phyloP scores from a whole-genome alignment of 1,284 basidiomycete genomes.

The Ganoderma resinaceum region DNA sequence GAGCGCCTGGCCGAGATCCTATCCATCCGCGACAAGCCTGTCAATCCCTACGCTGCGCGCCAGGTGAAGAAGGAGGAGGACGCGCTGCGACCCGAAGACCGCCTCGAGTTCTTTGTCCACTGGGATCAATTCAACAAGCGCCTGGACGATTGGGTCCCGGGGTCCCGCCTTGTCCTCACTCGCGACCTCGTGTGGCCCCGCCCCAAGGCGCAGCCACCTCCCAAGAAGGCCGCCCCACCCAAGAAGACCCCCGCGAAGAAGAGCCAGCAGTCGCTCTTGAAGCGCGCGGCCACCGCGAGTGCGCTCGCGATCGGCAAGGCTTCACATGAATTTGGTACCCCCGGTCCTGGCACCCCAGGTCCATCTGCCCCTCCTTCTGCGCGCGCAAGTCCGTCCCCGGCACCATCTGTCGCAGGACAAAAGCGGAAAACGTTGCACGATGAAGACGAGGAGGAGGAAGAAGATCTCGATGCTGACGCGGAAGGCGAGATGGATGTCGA shows the following conservation, averaged over 20 bases:
- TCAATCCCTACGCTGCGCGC: constrained; percentile 64
- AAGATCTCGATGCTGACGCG: constrained; percentile 64
- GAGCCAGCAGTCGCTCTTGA: constrained; percentile 40
- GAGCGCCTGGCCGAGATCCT: constrained; percentile 94
- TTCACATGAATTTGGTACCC: constrained; percentile 34
- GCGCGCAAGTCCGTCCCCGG: constrained; percentile 58
- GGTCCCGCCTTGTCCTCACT: constrained; percentile 83
- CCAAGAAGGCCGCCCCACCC: constrained; percentile 54
- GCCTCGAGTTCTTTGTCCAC: constrained; percentile 95
- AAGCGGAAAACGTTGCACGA: constrained; percentile 68
- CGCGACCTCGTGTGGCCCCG: constrained; percentile 97
- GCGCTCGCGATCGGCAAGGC: constrained; percentile 38
- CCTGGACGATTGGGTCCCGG: constrained; percentile 98
- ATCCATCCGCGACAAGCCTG: constrained; percentile 87
- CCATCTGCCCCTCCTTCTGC: constrained; percentile 50
- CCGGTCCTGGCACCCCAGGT: constrained; percentile 31
- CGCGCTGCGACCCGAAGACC: constrained; percentile 69
- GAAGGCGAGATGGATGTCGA: constrained; percentile 63
- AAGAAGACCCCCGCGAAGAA: constrained; percentile 70
- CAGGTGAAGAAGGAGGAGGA: constrained; percentile 48
- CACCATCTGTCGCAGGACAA: constrained; percentile 64
- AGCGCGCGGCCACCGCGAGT: constrained; percentile 43
- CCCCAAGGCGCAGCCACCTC: constrained; percentile 71
- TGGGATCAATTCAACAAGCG: constrained; percentile 99
- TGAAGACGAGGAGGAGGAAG: constrained; percentile 65